Evolutionary conservation across 352 stramenopile genomes (phyloP), one percentile per base, ranked within the genome.

Genomic region (Phytophthora idaei): DNA sequence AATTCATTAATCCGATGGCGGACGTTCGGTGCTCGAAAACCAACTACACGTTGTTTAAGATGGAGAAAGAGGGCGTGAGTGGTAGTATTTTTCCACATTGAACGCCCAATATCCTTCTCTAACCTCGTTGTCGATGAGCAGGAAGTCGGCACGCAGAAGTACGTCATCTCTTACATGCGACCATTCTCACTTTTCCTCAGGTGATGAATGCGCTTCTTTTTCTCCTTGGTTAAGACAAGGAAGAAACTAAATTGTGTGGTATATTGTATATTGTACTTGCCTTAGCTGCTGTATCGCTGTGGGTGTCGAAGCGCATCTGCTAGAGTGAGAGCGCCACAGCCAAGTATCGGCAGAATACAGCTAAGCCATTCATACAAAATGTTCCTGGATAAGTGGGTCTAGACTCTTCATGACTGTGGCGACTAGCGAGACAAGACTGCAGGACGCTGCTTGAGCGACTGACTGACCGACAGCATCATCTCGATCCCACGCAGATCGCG

Each of bases 181-280:
- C 86, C 86, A 9, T 92, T 94, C 53, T 92, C 86, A 0, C 81
- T 94, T 28, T 92, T 92, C 64, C 69, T 89, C 61, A 94, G 83
- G 85, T 92, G 72, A 61, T 49, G n/a, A 21, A 49, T 49, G 17
- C 37, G 7, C 32, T 48, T 48, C 10, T 37, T 5, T n/a, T 32
- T 58, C 8, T 45, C 12, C 10, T 39, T 51, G 6, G 21, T 17
- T 8, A 14, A 51, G n/a, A 27, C 27, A 54, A 4, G 25, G 3
- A 39, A 39, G 11, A 50, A 65, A 8, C 11, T 49, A 39, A 52
- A 44, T 32, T 37, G 21, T 42, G 4, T 55, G 11, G 5, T 58
- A 21, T 21, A 21, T 21, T 15, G 14, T 67, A 25, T 44, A 45
- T 41, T 60, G 25, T 45, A 15, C 12, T 27, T 65, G 34, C 1